Evolutionary conservation across 1,284 basidiomycete genomes (phyloP).

Genomic region (Ceratobasidium sp.): DNA sequence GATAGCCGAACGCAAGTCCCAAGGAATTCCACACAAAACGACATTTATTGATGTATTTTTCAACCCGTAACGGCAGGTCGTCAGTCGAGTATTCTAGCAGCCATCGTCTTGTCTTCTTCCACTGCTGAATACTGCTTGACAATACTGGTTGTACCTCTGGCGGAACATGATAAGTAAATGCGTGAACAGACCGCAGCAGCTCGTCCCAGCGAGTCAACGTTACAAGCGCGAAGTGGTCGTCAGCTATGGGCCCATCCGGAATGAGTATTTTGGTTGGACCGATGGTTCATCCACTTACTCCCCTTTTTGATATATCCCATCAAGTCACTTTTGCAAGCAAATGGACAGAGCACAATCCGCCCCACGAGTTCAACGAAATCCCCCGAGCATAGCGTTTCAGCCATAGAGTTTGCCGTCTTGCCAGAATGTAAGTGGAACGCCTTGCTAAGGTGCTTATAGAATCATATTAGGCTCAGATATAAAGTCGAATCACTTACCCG

Average conservation of each 20-base stretch:
- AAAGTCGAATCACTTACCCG: neutral
- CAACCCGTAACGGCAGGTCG: too few relatives aligned
- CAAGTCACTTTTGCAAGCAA: neutral
- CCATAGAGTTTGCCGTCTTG: too few relatives aligned
- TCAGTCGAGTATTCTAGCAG: too few relatives aligned
- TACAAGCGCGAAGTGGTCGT: neutral
- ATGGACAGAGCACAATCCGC: neutral
- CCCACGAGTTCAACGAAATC: constrained; percentile 1
- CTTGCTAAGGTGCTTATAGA: neutral
- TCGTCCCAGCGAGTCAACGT: neutral
- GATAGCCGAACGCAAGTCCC: too few relatives aligned
- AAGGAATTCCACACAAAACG: too few relatives aligned
- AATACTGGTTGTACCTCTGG: neutral
- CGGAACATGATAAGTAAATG: neutral
- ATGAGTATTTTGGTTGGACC: neutral
- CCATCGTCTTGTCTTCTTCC: too few relatives aligned
- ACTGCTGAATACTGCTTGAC: too few relatives aligned
- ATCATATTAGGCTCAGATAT: neutral
- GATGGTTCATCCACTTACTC: neutral
- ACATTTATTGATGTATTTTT: too few relatives aligned
- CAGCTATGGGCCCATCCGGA: neutral
- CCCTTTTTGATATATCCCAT: neutral
- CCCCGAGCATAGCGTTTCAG: neutral
- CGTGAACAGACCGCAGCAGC: neutral
- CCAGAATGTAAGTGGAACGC: neutral